A percentile compares a stretch with the other conserved stretches of the same genome.
Evolutionary conservation across 306 rosid species (phyloP).

Genomic region (Delonix regia): DNA sequence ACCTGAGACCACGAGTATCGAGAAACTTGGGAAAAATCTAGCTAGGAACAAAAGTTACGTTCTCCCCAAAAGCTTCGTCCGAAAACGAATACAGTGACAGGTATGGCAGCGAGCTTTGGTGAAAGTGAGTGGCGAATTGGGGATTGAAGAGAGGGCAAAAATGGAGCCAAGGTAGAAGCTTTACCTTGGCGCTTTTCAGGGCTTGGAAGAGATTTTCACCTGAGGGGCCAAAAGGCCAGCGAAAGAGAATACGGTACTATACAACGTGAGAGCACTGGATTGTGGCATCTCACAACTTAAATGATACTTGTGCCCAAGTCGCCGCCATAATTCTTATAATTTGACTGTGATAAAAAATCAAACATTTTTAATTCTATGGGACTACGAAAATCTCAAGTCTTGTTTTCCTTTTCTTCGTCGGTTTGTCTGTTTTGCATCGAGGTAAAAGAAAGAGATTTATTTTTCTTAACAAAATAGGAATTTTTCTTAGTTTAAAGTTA

Average conservation of each 20-base stretch:
- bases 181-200: conserved; percentile 39
- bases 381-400: too few relatives aligned
- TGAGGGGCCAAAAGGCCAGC: neutral
- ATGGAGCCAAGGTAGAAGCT: neutral
- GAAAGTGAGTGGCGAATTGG: conserved; percentile 15
- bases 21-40: neutral
- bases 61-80: neutral
- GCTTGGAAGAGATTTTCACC: conserved; percentile 28
- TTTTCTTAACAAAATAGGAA: too few relatives aligned
- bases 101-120: neutral
- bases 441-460: too few relatives aligned
- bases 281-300: too few relatives aligned
- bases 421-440: too few relatives aligned
- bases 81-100: neutral
- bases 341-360: too few relatives aligned
- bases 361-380: too few relatives aligned
- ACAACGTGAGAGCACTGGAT: conserved; percentile 23
- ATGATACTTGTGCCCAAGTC: too few relatives aligned
- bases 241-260: neutral
- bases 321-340: too few relatives aligned
- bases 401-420: too few relatives aligned
- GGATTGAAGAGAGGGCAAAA: conserved; percentile 28
- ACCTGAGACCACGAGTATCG: neutral
- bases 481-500: too few relatives aligned
- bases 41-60: conserved; percentile 10